Evolutionary conservation across 257 asterid species (phyloP).

Genomic region (Plantago elongata): DNA sequence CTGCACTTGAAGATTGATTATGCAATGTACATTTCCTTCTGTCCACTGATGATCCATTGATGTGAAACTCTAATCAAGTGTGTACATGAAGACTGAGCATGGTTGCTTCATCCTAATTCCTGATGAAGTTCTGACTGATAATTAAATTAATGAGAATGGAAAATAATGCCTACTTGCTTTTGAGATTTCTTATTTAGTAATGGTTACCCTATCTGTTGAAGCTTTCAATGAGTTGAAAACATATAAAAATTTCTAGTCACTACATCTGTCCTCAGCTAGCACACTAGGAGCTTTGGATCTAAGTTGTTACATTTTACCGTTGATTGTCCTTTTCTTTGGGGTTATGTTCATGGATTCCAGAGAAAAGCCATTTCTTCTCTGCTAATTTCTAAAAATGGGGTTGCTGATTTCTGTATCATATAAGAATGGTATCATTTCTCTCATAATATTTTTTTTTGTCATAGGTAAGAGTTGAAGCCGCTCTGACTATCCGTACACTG

Average conservation of each 20-base stretch:
- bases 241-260: conserved; percentile 17
- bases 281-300: too few relatives aligned
- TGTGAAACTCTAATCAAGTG: background rate
- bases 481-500: conserved; percentile 81
- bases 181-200: conserved; percentile 10
- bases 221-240: conserved; percentile 1
- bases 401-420: too few relatives aligned
- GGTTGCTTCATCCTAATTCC: too few relatives aligned
- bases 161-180: conserved; percentile 4
- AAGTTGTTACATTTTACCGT: too few relatives aligned
- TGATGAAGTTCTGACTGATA: background rate
- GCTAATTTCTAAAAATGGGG: too few relatives aligned
- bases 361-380: too few relatives aligned
- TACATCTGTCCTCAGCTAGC: background rate
- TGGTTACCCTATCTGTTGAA: background rate
- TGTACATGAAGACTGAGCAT: too few relatives aligned
- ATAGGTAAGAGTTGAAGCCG: conserved; percentile 98
- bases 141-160: conserved; percentile 1
- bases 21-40: conserved; percentile 15
- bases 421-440: too few relatives aligned
- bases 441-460: conserved; percentile 9
- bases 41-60: conserved; percentile 18
- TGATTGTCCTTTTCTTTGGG: too few relatives aligned
- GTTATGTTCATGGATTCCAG: too few relatives aligned
- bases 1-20: conserved; percentile 7